Evolutionary conservation across 768 basidiomycete species (phyloP).

Genomic region (Lactifluus subvellereus): DNA sequence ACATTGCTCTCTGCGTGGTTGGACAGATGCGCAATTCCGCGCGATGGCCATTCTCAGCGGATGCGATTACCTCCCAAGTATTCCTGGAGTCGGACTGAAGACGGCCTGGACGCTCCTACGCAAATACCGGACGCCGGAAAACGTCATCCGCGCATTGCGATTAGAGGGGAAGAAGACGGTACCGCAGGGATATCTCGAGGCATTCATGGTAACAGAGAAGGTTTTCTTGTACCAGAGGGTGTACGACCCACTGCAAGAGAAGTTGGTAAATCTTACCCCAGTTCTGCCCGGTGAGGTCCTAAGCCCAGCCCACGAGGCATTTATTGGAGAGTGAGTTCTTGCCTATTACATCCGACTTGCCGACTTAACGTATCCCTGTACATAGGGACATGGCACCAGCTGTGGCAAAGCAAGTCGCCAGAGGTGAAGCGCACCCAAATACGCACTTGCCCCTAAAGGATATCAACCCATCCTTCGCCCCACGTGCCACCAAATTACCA

Average conservation of each 20-base stretch:
- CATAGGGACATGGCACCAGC: slow-evolving; percentile 56
- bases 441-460: slow-evolving; percentile 67
- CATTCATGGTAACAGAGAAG: slow-evolving; percentile 78
- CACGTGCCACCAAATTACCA: slow-evolving; percentile 44
- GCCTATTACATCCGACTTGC: background rate
- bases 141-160: slow-evolving; percentile 66
- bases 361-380: slow-evolving; percentile 13
- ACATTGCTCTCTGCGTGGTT: slow-evolving; percentile 75
- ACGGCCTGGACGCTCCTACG: slow-evolving; percentile 79
- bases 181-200: slow-evolving; percentile 66
- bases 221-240: slow-evolving; percentile 93
- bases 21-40: slow-evolving; percentile 87
- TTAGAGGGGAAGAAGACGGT: slow-evolving; percentile 83
- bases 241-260: slow-evolving; percentile 65
- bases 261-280: slow-evolving; percentile 65
- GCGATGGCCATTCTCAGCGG: slow-evolving; percentile 91
- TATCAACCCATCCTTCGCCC: slow-evolving; percentile 62
- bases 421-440: slow-evolving; percentile 66
- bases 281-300: slow-evolving; percentile 47
- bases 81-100: slow-evolving; percentile 89
- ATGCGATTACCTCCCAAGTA: slow-evolving; percentile 89
- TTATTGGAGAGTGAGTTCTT: slow-evolving; percentile 59
- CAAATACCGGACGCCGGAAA: slow-evolving; percentile 83
- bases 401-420: slow-evolving; percentile 60
- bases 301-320: slow-evolving; percentile 58